Conservation (phyloP, 441 rosid genomes). For the Pelargonium fulgidum region DNA sequence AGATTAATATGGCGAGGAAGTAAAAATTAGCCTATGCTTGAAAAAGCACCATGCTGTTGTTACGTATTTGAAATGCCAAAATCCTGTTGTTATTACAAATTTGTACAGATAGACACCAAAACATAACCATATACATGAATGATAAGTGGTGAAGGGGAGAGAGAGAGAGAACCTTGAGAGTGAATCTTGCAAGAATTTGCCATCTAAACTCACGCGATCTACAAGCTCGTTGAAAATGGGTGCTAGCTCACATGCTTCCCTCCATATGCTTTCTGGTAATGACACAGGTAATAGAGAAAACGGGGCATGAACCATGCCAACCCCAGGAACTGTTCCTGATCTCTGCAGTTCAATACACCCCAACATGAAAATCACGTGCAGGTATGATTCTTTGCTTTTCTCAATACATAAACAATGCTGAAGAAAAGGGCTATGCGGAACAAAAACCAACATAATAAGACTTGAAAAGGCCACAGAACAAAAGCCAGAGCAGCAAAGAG, state of each 20-base stretch:
- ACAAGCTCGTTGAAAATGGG: constrained; percentile 88
- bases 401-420: neutral
- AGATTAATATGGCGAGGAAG: neutral
- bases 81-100: neutral
- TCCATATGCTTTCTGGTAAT: constrained; percentile 71
- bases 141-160: neutral
- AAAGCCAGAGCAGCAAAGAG: neutral
- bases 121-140: neutral
- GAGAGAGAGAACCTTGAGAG: constrained; percentile 57
- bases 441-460: neutral
- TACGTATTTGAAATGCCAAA: neutral
- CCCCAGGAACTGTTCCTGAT: constrained; percentile 86
- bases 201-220: constrained; percentile 95
- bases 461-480: neutral
- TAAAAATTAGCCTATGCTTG: neutral
- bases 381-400: neutral
- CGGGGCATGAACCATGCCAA: constrained; percentile 87
- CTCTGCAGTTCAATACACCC: constrained; percentile 38
- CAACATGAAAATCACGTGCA: constrained; percentile 14
- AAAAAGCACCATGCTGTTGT: neutral
- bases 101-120: constrained; percentile 1
- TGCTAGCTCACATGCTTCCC: constrained; percentile 80
- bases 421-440: neutral
- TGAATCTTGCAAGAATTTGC: constrained; percentile 69
- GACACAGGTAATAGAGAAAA: constrained; percentile 66